Evolutionary conservation across 495 filamentous ascomycete genomes (phyloP).

Genomic region (Amorphotheca resinae): DNA sequence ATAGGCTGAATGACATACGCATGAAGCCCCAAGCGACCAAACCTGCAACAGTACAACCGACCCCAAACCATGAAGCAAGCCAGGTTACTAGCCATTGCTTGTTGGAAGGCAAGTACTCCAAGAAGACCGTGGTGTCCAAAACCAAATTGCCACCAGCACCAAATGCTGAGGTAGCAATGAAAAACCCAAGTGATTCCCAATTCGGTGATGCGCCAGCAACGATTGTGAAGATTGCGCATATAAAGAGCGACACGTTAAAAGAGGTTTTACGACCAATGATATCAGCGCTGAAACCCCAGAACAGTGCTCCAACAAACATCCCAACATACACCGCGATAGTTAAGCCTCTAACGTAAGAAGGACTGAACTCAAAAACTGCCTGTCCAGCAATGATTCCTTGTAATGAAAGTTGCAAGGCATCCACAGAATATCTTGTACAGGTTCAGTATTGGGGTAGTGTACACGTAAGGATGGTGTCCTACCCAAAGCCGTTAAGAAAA

Average conservation of each 20-base stretch:
- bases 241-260: slow-evolving; percentile 29
- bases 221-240: slow-evolving; percentile 22
- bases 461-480: slow-evolving; percentile 4
- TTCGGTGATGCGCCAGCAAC: not conserved
- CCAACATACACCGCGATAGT: slow-evolving; percentile 24
- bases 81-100: slow-evolving; percentile 28
- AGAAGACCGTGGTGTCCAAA: slow-evolving; percentile 25
- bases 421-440: not conserved
- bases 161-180: slow-evolving; percentile 15
- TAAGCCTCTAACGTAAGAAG: slow-evolving; percentile 5
- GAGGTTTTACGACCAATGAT: slow-evolving; percentile 31
- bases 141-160: slow-evolving; percentile 23
- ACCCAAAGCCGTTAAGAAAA: slow-evolving; percentile 30
- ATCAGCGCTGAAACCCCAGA: slow-evolving; percentile 31
- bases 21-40: slow-evolving; percentile 31
- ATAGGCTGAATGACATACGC: too few species aligned
- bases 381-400: not conserved
- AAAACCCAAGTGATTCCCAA: not conserved
- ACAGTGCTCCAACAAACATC: slow-evolving; percentile 26
- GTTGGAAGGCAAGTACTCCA: slow-evolving; percentile 23
- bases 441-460: not conserved
- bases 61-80: slow-evolving; percentile 27
- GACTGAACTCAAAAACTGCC: not conserved
- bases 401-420: not conserved
- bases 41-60: slow-evolving; percentile 28